A percentile compares a stretch with the other conserved stretches of the same genome.
Evolutionary conservation across 306 rosid species (phyloP).

Genomic region (Sicyos edulis): DNA sequence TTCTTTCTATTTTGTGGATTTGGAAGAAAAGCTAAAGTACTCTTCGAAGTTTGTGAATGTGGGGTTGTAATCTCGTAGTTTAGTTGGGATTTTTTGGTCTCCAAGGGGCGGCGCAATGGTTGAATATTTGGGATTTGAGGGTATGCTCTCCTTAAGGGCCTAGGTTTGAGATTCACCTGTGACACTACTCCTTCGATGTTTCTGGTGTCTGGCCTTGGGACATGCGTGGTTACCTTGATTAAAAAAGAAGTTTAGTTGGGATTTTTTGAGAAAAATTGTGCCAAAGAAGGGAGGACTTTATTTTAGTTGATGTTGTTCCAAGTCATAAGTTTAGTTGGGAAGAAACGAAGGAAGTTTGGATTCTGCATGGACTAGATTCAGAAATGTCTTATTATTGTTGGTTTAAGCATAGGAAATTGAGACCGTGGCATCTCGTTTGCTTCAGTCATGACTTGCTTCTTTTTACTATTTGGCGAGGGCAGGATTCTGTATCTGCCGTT

Average conservation of each 20-base stretch:
- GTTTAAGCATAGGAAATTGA: constrained; percentile 4
- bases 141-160: too few relatives aligned
- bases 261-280: background rate
- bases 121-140: too few relatives aligned
- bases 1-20: background rate
- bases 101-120: too few relatives aligned
- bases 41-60: background rate
- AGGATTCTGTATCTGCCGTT: constrained; percentile 2
- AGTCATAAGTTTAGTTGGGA: constrained; percentile 2
- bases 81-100: background rate
- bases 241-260: background rate
- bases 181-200: too few relatives aligned
- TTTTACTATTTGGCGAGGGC: background rate
- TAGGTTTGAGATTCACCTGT: too few relatives aligned
- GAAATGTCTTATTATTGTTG: background rate
- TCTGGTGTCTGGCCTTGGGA: too few relatives aligned
- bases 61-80: background rate
- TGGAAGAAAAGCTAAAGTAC: background rate
- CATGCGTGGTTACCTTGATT: too few relatives aligned
- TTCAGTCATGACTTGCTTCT: background rate
- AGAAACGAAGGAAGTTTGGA: constrained; percentile 1
- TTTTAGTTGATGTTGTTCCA: background rate
- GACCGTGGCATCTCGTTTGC: background rate
- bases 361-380: background rate
- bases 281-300: background rate